Evolutionary conservation across 495 filamentous ascomycete species (phyloP).

Genomic region (Xylaria acuta): DNA sequence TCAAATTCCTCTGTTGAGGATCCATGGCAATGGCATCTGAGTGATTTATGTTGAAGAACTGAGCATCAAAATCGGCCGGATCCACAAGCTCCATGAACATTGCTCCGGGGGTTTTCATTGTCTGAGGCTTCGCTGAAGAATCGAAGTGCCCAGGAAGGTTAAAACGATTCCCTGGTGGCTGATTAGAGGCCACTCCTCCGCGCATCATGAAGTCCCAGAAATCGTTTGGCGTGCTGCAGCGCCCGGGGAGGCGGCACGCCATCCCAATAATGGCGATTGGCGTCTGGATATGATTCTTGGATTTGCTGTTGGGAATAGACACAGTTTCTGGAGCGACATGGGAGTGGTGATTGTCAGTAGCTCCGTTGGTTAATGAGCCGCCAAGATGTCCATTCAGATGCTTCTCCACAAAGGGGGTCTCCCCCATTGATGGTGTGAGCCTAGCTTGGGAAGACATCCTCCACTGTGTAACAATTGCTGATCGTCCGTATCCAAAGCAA

Average conservation of each 20-base stretch:
- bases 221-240: constrained; percentile 51
- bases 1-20: constrained; percentile 76
- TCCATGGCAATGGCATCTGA: constrained; percentile 76
- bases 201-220: constrained; percentile 63
- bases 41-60: constrained; percentile 78
- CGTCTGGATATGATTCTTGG: background rate
- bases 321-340: background rate
- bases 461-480: too few species aligned
- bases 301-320: background rate
- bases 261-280: constrained; percentile 60
- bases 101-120: constrained; percentile 52
- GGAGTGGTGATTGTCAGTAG: background rate
- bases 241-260: constrained; percentile 54
- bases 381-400: too few species aligned
- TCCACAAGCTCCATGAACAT: constrained; percentile 49
- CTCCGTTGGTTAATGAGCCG: too few species aligned
- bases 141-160: constrained; percentile 43
- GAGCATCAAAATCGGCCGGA: constrained; percentile 75
- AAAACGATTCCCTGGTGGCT: constrained; percentile 71
- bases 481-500: too few species aligned
- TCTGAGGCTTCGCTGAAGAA: constrained; percentile 73
- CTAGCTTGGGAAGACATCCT: too few species aligned
- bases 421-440: too few species aligned
- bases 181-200: constrained; percentile 55
- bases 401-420: too few species aligned